Base-by-base conservation (phyloP, 495 filamentous ascomycete species). In the Podospora sp. region DNA sequence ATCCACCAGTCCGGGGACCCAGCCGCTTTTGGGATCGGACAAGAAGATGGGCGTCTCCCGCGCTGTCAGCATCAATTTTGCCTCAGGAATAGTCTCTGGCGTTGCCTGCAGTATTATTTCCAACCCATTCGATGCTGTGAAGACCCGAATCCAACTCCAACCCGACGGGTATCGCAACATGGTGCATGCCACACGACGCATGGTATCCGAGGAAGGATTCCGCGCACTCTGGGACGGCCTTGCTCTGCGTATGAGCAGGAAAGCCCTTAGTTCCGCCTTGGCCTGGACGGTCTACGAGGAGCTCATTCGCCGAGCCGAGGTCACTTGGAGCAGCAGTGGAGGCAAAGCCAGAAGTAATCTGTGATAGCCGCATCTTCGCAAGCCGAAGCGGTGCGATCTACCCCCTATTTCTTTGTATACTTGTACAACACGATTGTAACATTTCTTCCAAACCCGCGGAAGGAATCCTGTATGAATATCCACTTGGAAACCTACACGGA, bases 231-330 rank as follows among this genome's bases (percentile, higher is more conserved):
- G 94, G 77, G 90, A 95, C 75, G 95, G 95, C 3, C 75, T 99
- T 61, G 93, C 88, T 27, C 78, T 99, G 72, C 87, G 95, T 62
- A 96, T 97, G 83, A 90, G 87, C 36, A 84, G 95, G 69, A 99
- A 99, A 81, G 96, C 94, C 18, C 73, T 97, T 6, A 97, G 93
- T 73, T 91, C 88, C 46, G 96, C 95, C 27, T 82, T 98, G 67
- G 93, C 93, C 8, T 99, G 95, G 95, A 97, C 94, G 21, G 82
- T 97, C 24, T 99, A 99, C 74, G 95, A 99, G 80, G 94, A 97
- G 76, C 77, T 97, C 65, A 89, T 99, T 68, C 79, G 94, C 40
- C 75, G 84, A 64, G 92, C 90, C 16, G 92, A 96, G 80, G 83
- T 76, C 60, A 84, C 82, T 20, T 90, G 88, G 84, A 60, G 35